These are phyloP conservation scores for Lavandula angustifolia DNA, from an alignment of 257 asterid species.

Conservation along the genomic window DNA sequence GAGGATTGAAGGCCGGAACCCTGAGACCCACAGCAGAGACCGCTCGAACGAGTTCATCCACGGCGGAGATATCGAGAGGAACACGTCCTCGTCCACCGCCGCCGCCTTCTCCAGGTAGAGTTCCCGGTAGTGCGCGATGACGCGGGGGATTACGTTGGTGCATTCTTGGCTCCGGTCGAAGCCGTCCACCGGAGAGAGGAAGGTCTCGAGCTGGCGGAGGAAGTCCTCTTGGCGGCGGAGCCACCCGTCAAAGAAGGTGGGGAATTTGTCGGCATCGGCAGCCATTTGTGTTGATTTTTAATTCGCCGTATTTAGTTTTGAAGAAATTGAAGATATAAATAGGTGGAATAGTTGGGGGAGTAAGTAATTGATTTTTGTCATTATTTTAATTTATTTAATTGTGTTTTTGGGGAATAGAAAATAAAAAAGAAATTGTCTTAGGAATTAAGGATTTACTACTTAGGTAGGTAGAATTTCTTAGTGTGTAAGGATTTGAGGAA, in stretches of 20 bases:
- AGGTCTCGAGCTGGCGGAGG: slow-evolving; percentile 29
- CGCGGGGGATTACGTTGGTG: slow-evolving; percentile 34
- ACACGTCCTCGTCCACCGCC: slow-evolving; percentile 42
- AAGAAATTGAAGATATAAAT: background rate
- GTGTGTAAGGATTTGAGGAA: background rate
- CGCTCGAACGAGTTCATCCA: slow-evolving; percentile 61
- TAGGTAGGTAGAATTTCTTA: background rate
- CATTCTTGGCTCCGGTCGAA: slow-evolving; percentile 31
- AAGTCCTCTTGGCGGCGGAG: slow-evolving; percentile 36
- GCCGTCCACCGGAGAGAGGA: slow-evolving; percentile 30
- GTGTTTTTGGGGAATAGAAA: background rate
- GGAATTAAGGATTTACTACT: background rate
- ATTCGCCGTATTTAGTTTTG: background rate
- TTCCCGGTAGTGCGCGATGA: slow-evolving; percentile 48
- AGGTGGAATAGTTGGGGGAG: background rate
- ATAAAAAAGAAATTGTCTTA: background rate
- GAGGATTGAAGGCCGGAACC: slow-evolving; percentile 50
- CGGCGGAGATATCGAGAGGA: slow-evolving; percentile 45
- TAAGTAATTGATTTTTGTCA: no score
- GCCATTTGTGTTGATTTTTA: background rate
- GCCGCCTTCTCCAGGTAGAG: slow-evolving; percentile 47
- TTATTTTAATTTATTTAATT: background rate
- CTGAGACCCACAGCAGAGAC: slow-evolving; percentile 51
- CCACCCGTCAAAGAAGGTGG: slow-evolving; percentile 43
- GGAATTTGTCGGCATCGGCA: slow-evolving; percentile 12